Percentiles rank a stretch among this genome's conserved stretches.
Conservation (phyloP, 225 moss, liverwort and hornwort species). For the Climacium dendroides region DNA sequence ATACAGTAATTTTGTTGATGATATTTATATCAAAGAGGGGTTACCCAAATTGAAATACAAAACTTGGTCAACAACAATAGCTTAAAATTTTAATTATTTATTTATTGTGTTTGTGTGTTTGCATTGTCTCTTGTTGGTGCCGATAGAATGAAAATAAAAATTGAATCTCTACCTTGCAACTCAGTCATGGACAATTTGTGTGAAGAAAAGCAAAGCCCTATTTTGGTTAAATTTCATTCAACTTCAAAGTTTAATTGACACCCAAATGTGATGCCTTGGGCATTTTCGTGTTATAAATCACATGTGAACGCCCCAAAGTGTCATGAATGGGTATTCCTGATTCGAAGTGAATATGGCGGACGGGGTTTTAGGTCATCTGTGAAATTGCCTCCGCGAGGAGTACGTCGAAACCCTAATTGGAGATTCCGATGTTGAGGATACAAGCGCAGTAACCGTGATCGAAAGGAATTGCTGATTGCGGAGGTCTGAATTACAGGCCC, state of each 20-base stretch:
- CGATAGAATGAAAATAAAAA: neutral
- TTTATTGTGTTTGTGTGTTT: neutral
- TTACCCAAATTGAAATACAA: neutral
- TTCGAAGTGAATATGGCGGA: neutral
- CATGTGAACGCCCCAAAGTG: neutral
- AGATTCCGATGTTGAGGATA: neutral
- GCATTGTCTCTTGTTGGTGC: fast-evolving
- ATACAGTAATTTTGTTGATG: no score
- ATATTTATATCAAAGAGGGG: no score
- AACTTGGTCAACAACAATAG: fast-evolving
- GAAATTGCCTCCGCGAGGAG: neutral
- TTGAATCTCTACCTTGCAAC: neutral
- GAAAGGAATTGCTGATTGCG: neutral
- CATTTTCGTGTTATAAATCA: neutral
- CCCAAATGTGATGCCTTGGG: neutral
- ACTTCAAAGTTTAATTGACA: neutral
- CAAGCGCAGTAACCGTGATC: neutral
- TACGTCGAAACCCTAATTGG: neutral
- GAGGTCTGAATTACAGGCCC: neutral
- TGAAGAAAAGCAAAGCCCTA: fast-evolving
- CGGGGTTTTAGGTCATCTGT: neutral
- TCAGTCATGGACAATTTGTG: no score
- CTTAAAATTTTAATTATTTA: neutral
- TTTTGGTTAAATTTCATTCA: neutral
- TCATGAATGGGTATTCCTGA: neutral